These are phyloP conservation scores for Emericellopsis terricola DNA, from an alignment of 495 filamentous ascomycete species.

Conservation along the genomic window DNA sequence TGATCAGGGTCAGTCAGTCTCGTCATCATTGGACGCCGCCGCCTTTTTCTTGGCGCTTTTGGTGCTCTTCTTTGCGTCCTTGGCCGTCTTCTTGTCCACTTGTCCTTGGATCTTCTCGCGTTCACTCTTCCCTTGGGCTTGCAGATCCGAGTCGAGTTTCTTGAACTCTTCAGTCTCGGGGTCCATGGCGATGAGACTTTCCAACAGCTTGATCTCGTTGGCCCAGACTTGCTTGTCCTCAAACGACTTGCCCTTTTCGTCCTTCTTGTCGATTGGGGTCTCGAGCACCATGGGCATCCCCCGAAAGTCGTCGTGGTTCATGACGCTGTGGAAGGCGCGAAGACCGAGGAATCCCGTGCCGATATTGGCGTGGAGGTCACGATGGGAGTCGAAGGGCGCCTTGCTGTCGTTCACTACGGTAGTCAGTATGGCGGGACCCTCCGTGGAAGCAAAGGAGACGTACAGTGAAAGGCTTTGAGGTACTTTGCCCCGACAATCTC, in stretches of 20 bases:
- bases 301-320: slow-evolving; percentile 66
- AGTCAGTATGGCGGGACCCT: background rate
- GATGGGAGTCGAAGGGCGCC: slow-evolving; percentile 55
- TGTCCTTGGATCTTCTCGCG: slow-evolving; percentile 58
- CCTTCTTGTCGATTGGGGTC: slow-evolving; percentile 66
- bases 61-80: slow-evolving; percentile 25
- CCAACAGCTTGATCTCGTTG: slow-evolving; percentile 73
- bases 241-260: slow-evolving; percentile 32
- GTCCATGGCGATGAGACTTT: slow-evolving; percentile 73
- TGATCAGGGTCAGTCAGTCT: too few relatives aligned
- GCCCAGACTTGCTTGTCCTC: slow-evolving; percentile 69
- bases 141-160: slow-evolving; percentile 39
- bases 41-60: slow-evolving; percentile 34
- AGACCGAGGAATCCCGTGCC: slow-evolving; percentile 84
- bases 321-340: slow-evolving; percentile 73
- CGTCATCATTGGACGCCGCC: slow-evolving; percentile 17
- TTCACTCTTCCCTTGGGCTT: slow-evolving; percentile 48
- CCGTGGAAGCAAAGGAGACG: background rate
- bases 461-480: slow-evolving; percentile 57
- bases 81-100: slow-evolving; percentile 50
- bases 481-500: slow-evolving; percentile 60
- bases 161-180: slow-evolving; percentile 49
- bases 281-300: slow-evolving; percentile 83
- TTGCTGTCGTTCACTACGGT: slow-evolving; percentile 68
- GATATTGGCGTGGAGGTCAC: slow-evolving; percentile 88